Conservation (phyloP, 108 stramenopile genomes). For the Nitzschia putrida region DNA sequence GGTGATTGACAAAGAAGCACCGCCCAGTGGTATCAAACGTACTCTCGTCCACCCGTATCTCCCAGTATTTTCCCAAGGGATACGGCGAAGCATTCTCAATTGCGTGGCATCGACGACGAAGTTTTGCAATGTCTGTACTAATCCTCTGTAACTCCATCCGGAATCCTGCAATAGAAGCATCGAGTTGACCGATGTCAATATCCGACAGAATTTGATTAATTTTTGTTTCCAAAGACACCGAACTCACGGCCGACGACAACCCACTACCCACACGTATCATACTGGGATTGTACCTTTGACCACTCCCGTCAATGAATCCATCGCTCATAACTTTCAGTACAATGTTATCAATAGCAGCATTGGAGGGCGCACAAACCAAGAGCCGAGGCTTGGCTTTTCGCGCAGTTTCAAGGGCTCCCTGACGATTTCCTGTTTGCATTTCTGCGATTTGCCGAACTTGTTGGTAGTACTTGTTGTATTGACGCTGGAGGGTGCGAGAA, state of each 20-base stretch:
- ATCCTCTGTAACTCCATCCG: slow-evolving; percentile 64
- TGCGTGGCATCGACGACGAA: slow-evolving; percentile 68
- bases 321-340: slow-evolving; percentile 90
- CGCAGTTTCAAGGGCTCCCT: slow-evolving; percentile 60
- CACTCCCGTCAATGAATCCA: slow-evolving; percentile 93
- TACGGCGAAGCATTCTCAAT: slow-evolving; percentile 65
- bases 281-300: slow-evolving; percentile 87
- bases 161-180: slow-evolving; percentile 68
- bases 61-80: slow-evolving; percentile 86
- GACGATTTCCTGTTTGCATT: slow-evolving; percentile 40
- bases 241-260: slow-evolving; percentile 61
- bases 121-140: slow-evolving; percentile 52
- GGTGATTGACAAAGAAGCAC: slow-evolving; percentile 90
- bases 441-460: slow-evolving; percentile 71
- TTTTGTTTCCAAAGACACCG: slow-evolving; percentile 73
- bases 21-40: slow-evolving; percentile 44
- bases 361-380: slow-evolving; percentile 95
- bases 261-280: slow-evolving; percentile 91
- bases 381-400: slow-evolving; percentile 71
- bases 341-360: slow-evolving; percentile 98
- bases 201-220: slow-evolving; percentile 68
- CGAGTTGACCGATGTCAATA: slow-evolving; percentile 58
- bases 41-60: slow-evolving; percentile 86
- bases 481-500: slow-evolving; percentile 29
- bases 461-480: slow-evolving; percentile 86